A percentile compares a stretch with the other conserved stretches of the same genome.
These are phyloP conservation scores for Sungouiozyma intestinalis DNA, from an alignment of 805 yeast species.

Conservation along the genomic window DNA sequence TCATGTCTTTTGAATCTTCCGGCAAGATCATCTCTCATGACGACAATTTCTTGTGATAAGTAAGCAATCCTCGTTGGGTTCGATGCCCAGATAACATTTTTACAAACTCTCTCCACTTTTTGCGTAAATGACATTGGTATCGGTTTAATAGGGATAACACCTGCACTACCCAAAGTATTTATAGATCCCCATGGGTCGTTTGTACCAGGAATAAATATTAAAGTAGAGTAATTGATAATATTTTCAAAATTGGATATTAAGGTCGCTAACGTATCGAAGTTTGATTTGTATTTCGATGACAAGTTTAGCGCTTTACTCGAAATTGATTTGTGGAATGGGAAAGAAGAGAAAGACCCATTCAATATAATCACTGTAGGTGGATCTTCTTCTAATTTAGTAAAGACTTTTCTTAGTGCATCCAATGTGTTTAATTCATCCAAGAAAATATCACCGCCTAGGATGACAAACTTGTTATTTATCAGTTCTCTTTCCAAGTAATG, in stretches of 20 bases:
- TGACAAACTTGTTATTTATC: slow-evolving; percentile 34
- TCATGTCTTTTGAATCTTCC: slow-evolving; percentile 63
- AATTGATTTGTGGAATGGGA: slow-evolving; percentile 49
- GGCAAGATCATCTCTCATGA: slow-evolving; percentile 64
- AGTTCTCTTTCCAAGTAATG: slow-evolving; percentile 46
- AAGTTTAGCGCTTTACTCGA: slow-evolving; percentile 40
- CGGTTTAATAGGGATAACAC: slow-evolving; percentile 60
- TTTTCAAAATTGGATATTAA: slow-evolving; percentile 42
- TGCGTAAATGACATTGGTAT: slow-evolving; percentile 66
- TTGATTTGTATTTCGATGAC: slow-evolving; percentile 48
- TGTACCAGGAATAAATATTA: slow-evolving; percentile 76
- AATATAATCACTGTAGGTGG: slow-evolving; percentile 64
- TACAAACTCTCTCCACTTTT: slow-evolving; percentile 49
- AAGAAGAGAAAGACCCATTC: slow-evolving; percentile 69
- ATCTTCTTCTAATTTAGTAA: slow-evolving; percentile 38
- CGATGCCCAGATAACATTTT: slow-evolving; percentile 48
- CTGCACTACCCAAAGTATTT: slow-evolving; percentile 48
- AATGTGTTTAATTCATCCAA: slow-evolving; percentile 50
- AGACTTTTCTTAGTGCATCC: slow-evolving; percentile 56
- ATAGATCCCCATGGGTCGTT: slow-evolving; percentile 90
- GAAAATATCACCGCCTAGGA: slow-evolving; percentile 67
- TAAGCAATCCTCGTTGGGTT: slow-evolving; percentile 77
- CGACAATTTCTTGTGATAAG: slow-evolving; percentile 70
- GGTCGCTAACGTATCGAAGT: slow-evolving; percentile 66
- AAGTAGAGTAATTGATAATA: slow-evolving; percentile 33